A percentile compares a stretch with the other conserved stretches of the same genome.
Conservation (phyloP, 2,329 filamentous ascomycete species). For the Hortaea sp. region DNA sequence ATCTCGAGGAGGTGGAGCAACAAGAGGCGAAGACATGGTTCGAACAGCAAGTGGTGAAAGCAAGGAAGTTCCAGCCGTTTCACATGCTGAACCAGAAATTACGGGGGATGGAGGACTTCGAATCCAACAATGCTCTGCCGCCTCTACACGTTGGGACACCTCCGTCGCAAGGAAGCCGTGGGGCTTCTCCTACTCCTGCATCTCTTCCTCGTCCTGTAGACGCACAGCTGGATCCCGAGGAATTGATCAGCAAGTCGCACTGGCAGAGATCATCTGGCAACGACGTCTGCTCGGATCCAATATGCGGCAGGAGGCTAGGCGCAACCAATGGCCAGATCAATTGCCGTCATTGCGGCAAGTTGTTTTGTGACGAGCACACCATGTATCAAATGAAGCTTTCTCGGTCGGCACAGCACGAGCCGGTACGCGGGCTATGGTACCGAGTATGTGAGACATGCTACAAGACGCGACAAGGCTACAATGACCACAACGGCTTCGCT, state of each 20-base stretch:
- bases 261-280: constrained; percentile 72
- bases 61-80: constrained; percentile 84
- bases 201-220: constrained; percentile 24
- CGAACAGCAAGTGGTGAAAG: constrained; percentile 85
- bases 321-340: constrained; percentile 77
- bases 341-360: constrained; percentile 80
- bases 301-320: constrained; percentile 71
- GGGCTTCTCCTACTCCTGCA: constrained; percentile 19
- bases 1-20: constrained; percentile 77
- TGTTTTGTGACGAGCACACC: constrained; percentile 96
- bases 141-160: constrained; percentile 9
- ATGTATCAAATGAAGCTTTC: constrained; percentile 99
- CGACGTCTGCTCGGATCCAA: constrained; percentile 78
- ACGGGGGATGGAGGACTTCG: constrained; percentile 84
- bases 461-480: constrained; percentile 91
- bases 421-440: constrained; percentile 83
- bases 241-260: constrained; percentile 75
- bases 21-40: constrained; percentile 97
- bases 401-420: constrained; percentile 78
- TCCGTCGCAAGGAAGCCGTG: constrained; percentile 11
- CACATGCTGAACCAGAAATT: constrained; percentile 89
- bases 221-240: constrained; percentile 62
- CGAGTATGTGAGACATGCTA: constrained; percentile 98
- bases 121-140: constrained; percentile 63
- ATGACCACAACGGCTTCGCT: constrained; percentile 56